Percentiles rank a stretch among this genome's conserved stretches.
Conservation (phyloP, 2,329 filamentous ascomycete species). For the Aureobasidium lini region DNA sequence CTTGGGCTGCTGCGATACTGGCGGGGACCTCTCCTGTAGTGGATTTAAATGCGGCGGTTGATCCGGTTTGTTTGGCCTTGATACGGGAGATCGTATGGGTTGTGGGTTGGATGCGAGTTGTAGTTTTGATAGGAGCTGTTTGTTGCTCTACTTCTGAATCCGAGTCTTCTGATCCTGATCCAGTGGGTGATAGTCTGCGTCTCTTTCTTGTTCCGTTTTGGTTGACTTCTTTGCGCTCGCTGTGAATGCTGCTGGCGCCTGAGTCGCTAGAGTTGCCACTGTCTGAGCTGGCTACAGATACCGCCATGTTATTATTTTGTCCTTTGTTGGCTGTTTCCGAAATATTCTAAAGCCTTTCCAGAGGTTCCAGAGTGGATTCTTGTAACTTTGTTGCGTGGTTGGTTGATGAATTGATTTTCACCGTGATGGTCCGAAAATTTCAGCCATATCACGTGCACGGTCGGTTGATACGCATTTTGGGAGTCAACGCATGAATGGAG, state of each 20-base stretch:
- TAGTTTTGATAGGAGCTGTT: neutral
- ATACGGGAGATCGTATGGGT: conserved; percentile 18
- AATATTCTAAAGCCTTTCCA: neutral
- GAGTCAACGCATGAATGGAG: too few relatives aligned
- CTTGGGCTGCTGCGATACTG: conserved; percentile 23
- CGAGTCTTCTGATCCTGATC: conserved; percentile 10
- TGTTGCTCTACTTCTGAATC: conserved; percentile 1
- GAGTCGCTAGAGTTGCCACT: conserved; percentile 4
- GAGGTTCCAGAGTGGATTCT: neutral
- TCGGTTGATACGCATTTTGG: too few relatives aligned
- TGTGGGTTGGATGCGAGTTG: conserved; percentile 8
- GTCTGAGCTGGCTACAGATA: neutral
- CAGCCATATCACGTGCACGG: neutral
- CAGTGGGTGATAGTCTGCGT: conserved; percentile 18
- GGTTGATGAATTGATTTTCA: neutral
- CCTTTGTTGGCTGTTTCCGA: neutral
- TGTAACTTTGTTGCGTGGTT: neutral
- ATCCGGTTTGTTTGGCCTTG: conserved; percentile 17
- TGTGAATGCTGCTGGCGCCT: neutral
- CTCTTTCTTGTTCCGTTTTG: conserved; percentile 20
- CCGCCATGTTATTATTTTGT: neutral
- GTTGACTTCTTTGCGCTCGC: neutral
- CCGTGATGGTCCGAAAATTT: conserved; percentile 9
- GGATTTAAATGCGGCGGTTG: neutral
- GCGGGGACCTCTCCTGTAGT: conserved; percentile 6